A percentile compares a stretch with the other conserved stretches of the same genome.
Conservation (phyloP, 805 yeast species). For the Sugiyamaella qingdaonensis region DNA sequence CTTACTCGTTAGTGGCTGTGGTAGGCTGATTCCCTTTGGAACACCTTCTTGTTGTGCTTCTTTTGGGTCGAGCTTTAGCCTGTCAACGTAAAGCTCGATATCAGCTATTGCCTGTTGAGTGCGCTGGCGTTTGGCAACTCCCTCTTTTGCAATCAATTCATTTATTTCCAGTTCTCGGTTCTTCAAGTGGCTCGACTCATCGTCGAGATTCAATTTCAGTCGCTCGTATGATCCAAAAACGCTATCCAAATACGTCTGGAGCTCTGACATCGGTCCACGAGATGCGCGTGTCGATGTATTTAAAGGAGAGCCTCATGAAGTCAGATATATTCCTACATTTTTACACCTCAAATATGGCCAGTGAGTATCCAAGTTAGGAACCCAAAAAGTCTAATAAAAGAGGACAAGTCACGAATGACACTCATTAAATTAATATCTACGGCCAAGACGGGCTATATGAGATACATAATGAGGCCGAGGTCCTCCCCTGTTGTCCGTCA, state of each 20-base stretch:
- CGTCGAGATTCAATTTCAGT: conserved; percentile 17
- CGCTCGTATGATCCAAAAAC: conserved; percentile 24
- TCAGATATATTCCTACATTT: neutral
- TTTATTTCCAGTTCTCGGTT: conserved; percentile 6
- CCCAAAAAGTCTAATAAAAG: conserved; percentile 22
- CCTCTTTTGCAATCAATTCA: neutral
- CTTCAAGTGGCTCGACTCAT: conserved; percentile 13
- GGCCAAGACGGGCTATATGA: conserved; percentile 84
- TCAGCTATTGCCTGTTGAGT: conserved; percentile 6
- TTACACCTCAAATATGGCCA: conserved; percentile 11
- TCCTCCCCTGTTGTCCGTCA: conserved; percentile 74
- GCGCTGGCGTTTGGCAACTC: neutral
- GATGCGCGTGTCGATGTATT: neutral
- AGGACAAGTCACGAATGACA: conserved; percentile 73
- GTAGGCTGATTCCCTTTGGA: neutral
- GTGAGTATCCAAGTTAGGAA: conserved; percentile 5
- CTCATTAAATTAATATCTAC: conserved; percentile 82
- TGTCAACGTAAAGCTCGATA: neutral
- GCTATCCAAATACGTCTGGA: conserved; percentile 21
- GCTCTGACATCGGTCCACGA: neutral
- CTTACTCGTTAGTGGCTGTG: neutral
- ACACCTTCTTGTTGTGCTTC: neutral
- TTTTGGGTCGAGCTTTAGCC: neutral
- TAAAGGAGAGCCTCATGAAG: neutral
- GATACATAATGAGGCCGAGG: conserved; percentile 78